Conservation (phyloP, 2,329 filamentous ascomycete species). For the Pyrenochaeta sp. region DNA sequence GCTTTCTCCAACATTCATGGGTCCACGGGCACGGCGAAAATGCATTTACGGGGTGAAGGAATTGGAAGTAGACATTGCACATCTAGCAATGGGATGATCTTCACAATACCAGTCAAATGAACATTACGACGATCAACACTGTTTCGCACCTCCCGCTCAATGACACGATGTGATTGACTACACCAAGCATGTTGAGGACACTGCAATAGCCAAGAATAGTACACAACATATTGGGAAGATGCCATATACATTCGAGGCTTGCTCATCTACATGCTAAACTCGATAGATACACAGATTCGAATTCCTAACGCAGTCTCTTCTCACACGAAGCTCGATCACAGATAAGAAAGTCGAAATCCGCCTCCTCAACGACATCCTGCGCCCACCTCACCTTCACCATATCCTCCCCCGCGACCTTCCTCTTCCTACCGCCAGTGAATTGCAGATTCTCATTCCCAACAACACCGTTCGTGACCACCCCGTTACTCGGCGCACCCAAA, state of each 20-base stretch:
- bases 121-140: constrained; percentile 38
- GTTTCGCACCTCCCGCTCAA: constrained; percentile 8
- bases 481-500: constrained; percentile 51
- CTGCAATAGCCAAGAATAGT: neutral
- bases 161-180: constrained; percentile 1
- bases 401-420: constrained; percentile 22
- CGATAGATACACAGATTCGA: neutral
- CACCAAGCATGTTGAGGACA: neutral
- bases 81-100: constrained; percentile 48
- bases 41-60: constrained; percentile 50
- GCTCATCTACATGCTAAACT: neutral
- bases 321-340: constrained; percentile 39
- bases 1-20: constrained; percentile 50
- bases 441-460: constrained; percentile 59
- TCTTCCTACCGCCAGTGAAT: constrained; percentile 47
- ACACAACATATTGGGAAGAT: neutral
- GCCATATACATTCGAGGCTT: neutral
- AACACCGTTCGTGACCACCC: constrained; percentile 60
- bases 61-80: constrained; percentile 46
- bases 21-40: constrained; percentile 51
- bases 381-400: constrained; percentile 45
- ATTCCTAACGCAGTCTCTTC: neutral
- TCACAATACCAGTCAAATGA: constrained; percentile 46
- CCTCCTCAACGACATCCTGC: constrained; percentile 30
- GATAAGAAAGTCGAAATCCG: constrained; percentile 28